These are phyloP conservation scores for Pachyrhizus erosus DNA, from an alignment of 306 rosid genomes.

Conservation along the genomic window DNA sequence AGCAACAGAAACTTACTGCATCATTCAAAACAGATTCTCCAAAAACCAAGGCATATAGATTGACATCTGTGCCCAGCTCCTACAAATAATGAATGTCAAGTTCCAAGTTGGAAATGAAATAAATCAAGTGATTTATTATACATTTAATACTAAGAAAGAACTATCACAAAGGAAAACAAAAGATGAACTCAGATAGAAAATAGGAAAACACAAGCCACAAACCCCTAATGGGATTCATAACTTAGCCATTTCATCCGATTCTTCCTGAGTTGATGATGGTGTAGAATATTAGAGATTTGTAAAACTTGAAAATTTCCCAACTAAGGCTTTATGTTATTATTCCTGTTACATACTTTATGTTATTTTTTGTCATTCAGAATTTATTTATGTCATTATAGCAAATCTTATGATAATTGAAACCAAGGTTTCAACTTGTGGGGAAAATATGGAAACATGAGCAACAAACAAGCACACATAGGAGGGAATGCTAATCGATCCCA, in stretches of 20 bases:
- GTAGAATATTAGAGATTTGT: conserved; percentile 16
- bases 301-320: neutral
- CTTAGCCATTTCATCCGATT: conserved; percentile 1
- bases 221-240: neutral
- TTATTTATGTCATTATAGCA: neutral
- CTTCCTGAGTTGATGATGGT: conserved; percentile 24
- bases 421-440: conserved; percentile 12
- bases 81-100: conserved; percentile 47
- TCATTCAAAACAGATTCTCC: conserved; percentile 99
- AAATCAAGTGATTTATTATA: conserved; percentile 15
- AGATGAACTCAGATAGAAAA: neutral
- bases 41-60: conserved; percentile 96
- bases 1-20: conserved; percentile 68
- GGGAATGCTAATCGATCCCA: conserved; percentile 17
- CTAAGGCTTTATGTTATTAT: neutral
- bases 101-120: conserved; percentile 20
- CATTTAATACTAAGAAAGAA: conserved; percentile 20
- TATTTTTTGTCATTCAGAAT: conserved; percentile 1
- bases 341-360: neutral
- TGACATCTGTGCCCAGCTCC: conserved; percentile 96
- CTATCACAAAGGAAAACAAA: neutral
- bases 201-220: neutral
- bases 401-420: conserved; percentile 22
- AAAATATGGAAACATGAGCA: conserved; percentile 32
- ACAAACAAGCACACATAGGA: conserved; percentile 19